Base-by-base conservation (phyloP, 2,329 filamentous ascomycete species). In the Venturia asperata region DNA sequence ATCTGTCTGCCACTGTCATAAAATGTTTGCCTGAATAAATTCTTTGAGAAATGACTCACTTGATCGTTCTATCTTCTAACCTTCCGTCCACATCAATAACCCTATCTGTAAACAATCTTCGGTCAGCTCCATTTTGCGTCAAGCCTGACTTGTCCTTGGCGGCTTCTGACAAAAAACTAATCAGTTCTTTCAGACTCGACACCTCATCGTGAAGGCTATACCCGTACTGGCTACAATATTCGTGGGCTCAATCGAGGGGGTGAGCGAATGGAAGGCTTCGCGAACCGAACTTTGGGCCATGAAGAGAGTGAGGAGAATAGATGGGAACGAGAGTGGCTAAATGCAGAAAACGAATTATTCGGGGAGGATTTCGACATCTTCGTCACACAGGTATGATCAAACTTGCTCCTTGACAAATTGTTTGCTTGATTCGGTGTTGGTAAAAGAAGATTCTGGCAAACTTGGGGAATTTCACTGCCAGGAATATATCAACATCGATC, bases 171-270 rank as follows among this genome's bases (percentile, higher is more conserved):
- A 34, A 34, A 34, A 34, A 34, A 3, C 30, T 6, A 34, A 6
- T 6, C 30, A 34, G 30, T 34, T 3, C 30, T 34, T 34, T 6
- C 30, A 34, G 30, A 34, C 30, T 34, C 30, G 6, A 34, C 30
- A 34, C 3, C 30, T 34, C 30, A 73, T 30, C 69, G 71, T 0
- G 67, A 70, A 3, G 72, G 72, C 5, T 65, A 64, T 5, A 72
- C 69, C 1, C 69, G 69, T 9, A 19, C 39, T 9, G 39, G 39
- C 21, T 61, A 61, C n/a, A 61, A 61, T n/a, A 42, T 43, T 34
- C 39, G 42, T 19, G 60, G 39, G 5, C 39, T 42, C n/a, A 45
- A 61, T 24, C 60, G 39, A 27, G 6, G 45, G 13, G 60, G 37
- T 9, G 60, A 43, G 17, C 60, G 60, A 15, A 61, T 61, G 60